Percentiles rank a stretch among this genome's conserved stretches.
phyloP scores from a whole-genome alignment of 805 yeast genomes.

The Babjeviella inositovora region DNA sequence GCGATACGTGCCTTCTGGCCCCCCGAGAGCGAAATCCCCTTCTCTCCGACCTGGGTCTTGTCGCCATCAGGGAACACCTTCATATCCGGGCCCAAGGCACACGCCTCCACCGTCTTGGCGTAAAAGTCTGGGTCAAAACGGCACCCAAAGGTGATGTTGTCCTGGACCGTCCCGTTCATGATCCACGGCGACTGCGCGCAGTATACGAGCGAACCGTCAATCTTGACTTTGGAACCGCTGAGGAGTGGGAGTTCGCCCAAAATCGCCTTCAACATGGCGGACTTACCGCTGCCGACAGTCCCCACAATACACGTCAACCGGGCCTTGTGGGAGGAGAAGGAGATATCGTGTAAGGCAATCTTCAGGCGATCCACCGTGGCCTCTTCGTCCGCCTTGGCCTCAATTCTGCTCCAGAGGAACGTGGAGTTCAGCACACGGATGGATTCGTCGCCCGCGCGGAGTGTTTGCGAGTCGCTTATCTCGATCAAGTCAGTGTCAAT shows the following conservation, averaged over 20 bases:
- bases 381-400: too few relatives aligned
- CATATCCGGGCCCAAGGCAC: conserved; percentile 31
- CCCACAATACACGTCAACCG: conserved; percentile 47
- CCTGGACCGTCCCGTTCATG: conserved; percentile 30
- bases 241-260: conserved; percentile 37
- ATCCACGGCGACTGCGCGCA: conserved; percentile 48
- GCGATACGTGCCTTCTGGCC: conserved; percentile 53
- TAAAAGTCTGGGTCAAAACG: conserved; percentile 23
- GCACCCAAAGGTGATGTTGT: conserved; percentile 34
- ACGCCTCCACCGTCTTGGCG: conserved; percentile 24
- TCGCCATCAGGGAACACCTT: conserved; percentile 34
- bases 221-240: too few relatives aligned
- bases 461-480: conserved; percentile 6
- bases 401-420: too few relatives aligned
- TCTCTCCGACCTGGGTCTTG: conserved; percentile 39
- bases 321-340: conserved; percentile 32
- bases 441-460: conserved; percentile 4
- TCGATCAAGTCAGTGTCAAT: conserved; percentile 20
- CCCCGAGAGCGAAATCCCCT: conserved; percentile 43
- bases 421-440: conserved; percentile 8
- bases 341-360: conserved; percentile 28
- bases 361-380: too few relatives aligned
- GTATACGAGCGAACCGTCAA: conserved; percentile 33
- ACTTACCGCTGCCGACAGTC: conserved; percentile 53
- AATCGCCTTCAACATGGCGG: conserved; percentile 35